A percentile compares a stretch with the other conserved stretches of the same genome.
Evolutionary conservation across 108 stramenopile species (phyloP).

Genomic region (Fistulifera pelliculosa): DNA sequence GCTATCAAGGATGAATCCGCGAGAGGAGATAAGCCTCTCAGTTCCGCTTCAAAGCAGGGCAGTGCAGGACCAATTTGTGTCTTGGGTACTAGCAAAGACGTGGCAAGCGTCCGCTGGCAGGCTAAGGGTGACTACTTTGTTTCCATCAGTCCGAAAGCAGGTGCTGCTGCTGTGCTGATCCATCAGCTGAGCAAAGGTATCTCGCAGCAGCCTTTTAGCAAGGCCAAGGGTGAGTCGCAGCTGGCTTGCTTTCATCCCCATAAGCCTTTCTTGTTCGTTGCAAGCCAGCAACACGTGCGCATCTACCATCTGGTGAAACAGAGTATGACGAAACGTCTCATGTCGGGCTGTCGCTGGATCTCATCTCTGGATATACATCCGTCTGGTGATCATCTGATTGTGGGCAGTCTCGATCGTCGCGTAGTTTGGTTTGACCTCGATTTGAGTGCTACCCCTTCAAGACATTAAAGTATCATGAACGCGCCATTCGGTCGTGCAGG

Average conservation of each 20-base stretch:
- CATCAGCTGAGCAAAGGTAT: constrained; percentile 91
- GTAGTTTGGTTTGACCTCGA: constrained; percentile 99
- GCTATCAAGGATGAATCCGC: constrained; percentile 10
- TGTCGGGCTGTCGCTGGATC: constrained; percentile 94
- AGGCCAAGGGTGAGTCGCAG: constrained; percentile 83
- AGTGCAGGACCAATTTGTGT: constrained; percentile 58
- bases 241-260: constrained; percentile 90
- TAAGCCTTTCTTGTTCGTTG: constrained; percentile 97
- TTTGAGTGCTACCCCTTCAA: constrained; percentile 91
- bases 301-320: constrained; percentile 96
- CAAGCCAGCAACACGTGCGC: constrained; percentile 87
- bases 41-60: constrained; percentile 19
- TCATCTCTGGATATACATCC: constrained; percentile 92
- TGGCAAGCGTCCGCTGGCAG: constrained; percentile 85
- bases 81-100: constrained; percentile 54
- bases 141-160: constrained; percentile 77
- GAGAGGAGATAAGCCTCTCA: neutral
- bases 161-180: constrained; percentile 80
- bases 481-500: constrained; percentile 72
- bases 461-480: constrained; percentile 91
- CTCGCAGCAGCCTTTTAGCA: constrained; percentile 93
- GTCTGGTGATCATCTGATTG: constrained; percentile 92
- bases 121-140: constrained; percentile 96
- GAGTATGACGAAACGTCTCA: constrained; percentile 80
- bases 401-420: constrained; percentile 91